Evolutionary conservation across 73 alveolate genomes (phyloP).

Genomic region (Stentor coeruleus): DNA sequence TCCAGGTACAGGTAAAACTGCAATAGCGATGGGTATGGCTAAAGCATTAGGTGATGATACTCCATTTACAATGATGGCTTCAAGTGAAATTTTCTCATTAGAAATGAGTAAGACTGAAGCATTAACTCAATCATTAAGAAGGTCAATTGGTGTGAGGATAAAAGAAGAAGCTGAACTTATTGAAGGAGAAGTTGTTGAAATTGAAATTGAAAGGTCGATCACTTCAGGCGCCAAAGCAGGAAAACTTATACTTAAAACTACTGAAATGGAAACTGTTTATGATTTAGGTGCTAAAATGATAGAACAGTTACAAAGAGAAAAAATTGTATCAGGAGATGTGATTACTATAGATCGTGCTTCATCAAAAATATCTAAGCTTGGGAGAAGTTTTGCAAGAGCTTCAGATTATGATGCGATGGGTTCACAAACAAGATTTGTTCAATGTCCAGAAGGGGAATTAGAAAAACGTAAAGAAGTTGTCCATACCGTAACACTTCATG

Average conservation of each 20-base stretch:
- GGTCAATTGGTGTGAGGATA: conserved; percentile 97
- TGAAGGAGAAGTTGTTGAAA: conserved; percentile 99
- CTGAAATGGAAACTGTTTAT: conserved; percentile 94
- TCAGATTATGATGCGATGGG: conserved; percentile 99
- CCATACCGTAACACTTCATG: conserved; percentile 99
- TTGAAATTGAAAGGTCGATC: conserved; percentile 95
- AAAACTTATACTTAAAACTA: conserved; percentile 87
- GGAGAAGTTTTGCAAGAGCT: conserved; percentile 97
- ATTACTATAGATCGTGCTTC: conserved; percentile 98
- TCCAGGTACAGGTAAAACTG: conserved; percentile 99
- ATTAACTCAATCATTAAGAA: conserved; percentile 98
- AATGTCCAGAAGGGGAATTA: conserved; percentile 99
- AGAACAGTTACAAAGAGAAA: conserved; percentile 98
- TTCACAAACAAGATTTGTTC: conserved; percentile 99
- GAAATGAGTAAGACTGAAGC: conserved; percentile 99
- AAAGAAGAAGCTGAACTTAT: conserved; percentile 99
- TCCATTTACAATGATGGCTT: conserved; percentile 99
- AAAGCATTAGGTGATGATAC: conserved; percentile 99
- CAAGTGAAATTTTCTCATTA: conserved; percentile 97
- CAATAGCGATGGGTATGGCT: conserved; percentile 97
- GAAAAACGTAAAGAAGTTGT: conserved; percentile 99
- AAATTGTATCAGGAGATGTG: conserved; percentile 98
- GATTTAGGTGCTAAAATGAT: conserved; percentile 97
- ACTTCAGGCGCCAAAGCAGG: conserved; percentile 79
- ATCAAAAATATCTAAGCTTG: conserved; percentile 98